phyloP scores from a whole-genome alignment of 768 basidiomycete species.

The Paxillus ammoniavirescens region DNA sequence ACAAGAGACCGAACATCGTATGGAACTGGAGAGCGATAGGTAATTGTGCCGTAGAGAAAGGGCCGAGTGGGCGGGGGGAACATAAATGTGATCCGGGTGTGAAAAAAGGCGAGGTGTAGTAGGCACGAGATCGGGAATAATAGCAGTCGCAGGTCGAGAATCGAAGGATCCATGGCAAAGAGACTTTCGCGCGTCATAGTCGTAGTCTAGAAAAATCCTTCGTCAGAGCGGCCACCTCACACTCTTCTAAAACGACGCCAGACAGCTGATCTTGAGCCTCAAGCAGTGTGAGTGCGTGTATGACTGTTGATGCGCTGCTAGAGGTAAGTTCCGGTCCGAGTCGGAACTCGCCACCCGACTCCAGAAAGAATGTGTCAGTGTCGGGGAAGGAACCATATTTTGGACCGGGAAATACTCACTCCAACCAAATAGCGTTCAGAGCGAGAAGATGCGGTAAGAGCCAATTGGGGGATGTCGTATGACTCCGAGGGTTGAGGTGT shows the following conservation, averaged over 20 bases:
- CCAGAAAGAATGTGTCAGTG: neutral
- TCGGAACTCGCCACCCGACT: slow-evolving; percentile 4
- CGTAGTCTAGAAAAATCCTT: slow-evolving; percentile 21
- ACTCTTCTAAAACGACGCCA: slow-evolving; percentile 7
- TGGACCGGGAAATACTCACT: slow-evolving; percentile 9
- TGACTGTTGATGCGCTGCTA: slow-evolving; percentile 21
- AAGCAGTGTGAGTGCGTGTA: slow-evolving; percentile 20
- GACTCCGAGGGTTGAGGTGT: neutral
- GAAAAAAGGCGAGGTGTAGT: too few relatives aligned
- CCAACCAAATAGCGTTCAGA: neutral
- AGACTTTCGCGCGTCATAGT: slow-evolving; percentile 2
- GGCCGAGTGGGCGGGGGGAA: too few relatives aligned
- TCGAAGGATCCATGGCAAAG: too few relatives aligned
- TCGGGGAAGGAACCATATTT: neutral
- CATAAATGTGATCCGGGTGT: too few relatives aligned
- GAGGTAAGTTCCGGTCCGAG: slow-evolving; percentile 13
- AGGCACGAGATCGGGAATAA: too few relatives aligned
- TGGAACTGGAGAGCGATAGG: too few relatives aligned
- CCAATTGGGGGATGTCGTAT: slow-evolving; percentile 4
- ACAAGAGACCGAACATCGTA: too few relatives aligned
- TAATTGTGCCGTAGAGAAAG: too few relatives aligned
- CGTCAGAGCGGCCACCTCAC: slow-evolving; percentile 15
- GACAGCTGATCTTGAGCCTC: slow-evolving; percentile 10
- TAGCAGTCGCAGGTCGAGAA: too few relatives aligned
- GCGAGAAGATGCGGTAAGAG: neutral